Percentiles rank a stretch among this genome's conserved stretches.
phyloP scores from a whole-genome alignment of 1,284 basidiomycete genomes.

The Fereydounia khargensis region DNA sequence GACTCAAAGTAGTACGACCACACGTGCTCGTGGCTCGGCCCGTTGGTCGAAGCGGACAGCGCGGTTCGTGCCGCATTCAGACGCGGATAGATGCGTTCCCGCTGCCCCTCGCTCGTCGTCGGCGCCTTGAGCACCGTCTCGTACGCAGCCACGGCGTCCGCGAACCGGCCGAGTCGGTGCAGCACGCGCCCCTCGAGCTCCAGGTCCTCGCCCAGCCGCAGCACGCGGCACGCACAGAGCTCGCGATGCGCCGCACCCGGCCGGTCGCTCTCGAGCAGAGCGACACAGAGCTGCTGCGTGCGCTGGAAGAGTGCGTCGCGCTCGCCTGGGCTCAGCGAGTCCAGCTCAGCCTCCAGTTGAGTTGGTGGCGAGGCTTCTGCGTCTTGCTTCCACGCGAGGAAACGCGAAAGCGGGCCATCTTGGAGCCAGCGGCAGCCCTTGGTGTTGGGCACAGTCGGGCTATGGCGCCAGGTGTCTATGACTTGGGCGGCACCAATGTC shows the following conservation, averaged over 20 bases:
- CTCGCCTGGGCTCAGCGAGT: neutral
- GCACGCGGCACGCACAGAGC: constrained; percentile 20
- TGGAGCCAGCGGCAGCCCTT: constrained; percentile 36
- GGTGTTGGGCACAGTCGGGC: constrained; percentile 11
- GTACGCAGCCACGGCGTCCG: constrained; percentile 7
- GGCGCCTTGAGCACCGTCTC: constrained; percentile 19
- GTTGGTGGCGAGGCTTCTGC: neutral
- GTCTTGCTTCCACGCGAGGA: constrained; percentile 1
- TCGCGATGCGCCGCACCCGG: constrained; percentile 34
- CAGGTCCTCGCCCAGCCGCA: constrained; percentile 12
- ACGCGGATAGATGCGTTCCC: constrained; percentile 15
- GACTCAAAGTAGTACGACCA: constrained; percentile 41
- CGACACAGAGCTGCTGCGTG: constrained; percentile 9
- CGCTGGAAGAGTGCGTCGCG: neutral
- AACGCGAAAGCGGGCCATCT: constrained; percentile 32
- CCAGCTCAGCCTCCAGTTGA: neutral
- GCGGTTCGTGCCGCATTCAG: constrained; percentile 20
- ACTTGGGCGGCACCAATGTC: constrained; percentile 3
- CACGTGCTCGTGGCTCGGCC: constrained; percentile 31
- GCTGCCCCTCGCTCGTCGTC: constrained; percentile 4
- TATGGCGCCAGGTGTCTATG: constrained; percentile 1
- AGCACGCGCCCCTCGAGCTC: constrained; percentile 30
- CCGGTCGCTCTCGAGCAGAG: constrained; percentile 16
- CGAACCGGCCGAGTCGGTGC: constrained; percentile 18
- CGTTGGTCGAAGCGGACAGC: constrained; percentile 14